Evolutionary conservation across 2,329 filamentous ascomycete genomes (phyloP).

Genomic region (Pseudogymnoascus sp.): DNA sequence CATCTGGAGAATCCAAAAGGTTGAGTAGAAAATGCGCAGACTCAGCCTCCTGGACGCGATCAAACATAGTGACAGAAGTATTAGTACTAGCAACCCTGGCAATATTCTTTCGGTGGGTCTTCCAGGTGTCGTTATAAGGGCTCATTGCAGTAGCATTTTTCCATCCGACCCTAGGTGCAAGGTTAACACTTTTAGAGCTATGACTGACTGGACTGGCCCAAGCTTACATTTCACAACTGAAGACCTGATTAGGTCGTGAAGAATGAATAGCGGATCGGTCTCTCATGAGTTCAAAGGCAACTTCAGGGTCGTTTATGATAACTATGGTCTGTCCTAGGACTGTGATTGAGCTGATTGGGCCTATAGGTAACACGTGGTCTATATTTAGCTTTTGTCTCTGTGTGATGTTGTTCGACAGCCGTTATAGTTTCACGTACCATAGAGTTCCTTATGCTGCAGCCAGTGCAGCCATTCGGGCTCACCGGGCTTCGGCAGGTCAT

Average conservation of each 20-base stretch:
- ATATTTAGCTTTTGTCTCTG: slow-evolving; percentile 9
- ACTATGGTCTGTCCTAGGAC: slow-evolving; percentile 35
- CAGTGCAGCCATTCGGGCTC: slow-evolving; percentile 33
- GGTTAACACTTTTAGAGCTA: neutral
- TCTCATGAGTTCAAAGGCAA: slow-evolving; percentile 33
- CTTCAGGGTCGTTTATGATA: slow-evolving; percentile 31
- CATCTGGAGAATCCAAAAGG: slow-evolving; percentile 31
- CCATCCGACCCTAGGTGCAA: slow-evolving; percentile 30
- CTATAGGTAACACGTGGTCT: slow-evolving; percentile 1
- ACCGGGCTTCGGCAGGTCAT: slow-evolving; percentile 23
- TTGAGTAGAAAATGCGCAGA: slow-evolving; percentile 36
- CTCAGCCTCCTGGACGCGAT: slow-evolving; percentile 37
- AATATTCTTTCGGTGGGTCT: slow-evolving; percentile 37
- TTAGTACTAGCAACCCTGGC: slow-evolving; percentile 38
- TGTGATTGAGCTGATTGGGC: slow-evolving; percentile 31
- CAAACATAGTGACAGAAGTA: slow-evolving; percentile 31
- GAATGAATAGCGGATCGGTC: slow-evolving; percentile 31
- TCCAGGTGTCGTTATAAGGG: slow-evolving; percentile 32
- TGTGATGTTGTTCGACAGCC: neutral
- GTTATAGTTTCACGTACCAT: slow-evolving; percentile 22
- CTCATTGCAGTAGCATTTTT: slow-evolving; percentile 29
- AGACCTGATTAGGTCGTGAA: slow-evolving; percentile 28
- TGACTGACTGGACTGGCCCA: neutral
- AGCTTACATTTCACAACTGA: slow-evolving; percentile 32
- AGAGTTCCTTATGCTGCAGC: slow-evolving; percentile 33